Evolutionary conservation across 495 filamentous ascomycete species (phyloP).

Genomic region (Penicillium egyptiacum): DNA sequence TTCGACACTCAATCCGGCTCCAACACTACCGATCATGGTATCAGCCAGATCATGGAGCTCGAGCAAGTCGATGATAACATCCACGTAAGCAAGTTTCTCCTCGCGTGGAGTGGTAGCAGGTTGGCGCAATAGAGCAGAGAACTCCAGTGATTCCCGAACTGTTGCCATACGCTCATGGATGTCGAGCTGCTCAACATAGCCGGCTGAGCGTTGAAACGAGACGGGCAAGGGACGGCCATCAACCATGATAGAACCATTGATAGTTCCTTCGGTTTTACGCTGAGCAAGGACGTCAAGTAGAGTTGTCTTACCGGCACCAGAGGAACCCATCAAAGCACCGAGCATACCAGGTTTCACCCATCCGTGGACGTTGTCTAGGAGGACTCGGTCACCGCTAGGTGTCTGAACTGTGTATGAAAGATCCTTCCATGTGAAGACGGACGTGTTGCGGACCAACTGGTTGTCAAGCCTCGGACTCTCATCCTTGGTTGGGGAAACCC

Average conservation of each 20-base stretch:
- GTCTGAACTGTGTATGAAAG: slow-evolving; percentile 54
- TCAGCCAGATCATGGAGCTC: slow-evolving; percentile 57
- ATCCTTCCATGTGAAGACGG: slow-evolving; percentile 62
- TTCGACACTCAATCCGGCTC: slow-evolving; percentile 55
- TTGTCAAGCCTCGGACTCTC: slow-evolving; percentile 6
- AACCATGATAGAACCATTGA: slow-evolving; percentile 80
- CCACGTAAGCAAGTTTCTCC: slow-evolving; percentile 61
- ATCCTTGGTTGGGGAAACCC: slow-evolving; percentile 17
- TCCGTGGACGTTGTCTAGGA: slow-evolving; percentile 79
- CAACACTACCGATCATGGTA: slow-evolving; percentile 54
- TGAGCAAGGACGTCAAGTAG: slow-evolving; percentile 55
- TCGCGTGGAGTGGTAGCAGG: slow-evolving; percentile 45
- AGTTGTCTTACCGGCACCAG: slow-evolving; percentile 63
- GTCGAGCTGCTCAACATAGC: slow-evolving; percentile 62
- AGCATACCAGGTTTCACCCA: slow-evolving; percentile 88
- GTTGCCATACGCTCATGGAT: slow-evolving; percentile 59
- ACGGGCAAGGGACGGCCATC: slow-evolving; percentile 72
- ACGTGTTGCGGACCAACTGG: slow-evolving; percentile 46
- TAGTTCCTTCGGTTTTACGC: slow-evolving; percentile 81
- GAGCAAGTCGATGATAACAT: slow-evolving; percentile 57
- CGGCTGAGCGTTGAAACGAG: slow-evolving; percentile 72
- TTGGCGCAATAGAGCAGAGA: slow-evolving; percentile 59
- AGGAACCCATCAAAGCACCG: slow-evolving; percentile 67
- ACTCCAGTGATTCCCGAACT: slow-evolving; percentile 60
- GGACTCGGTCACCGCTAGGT: slow-evolving; percentile 39